Evolutionary conservation across 306 rosid genomes (phyloP), one percentile per base, ranked within the genome.

Genomic region (Mimosa bimucronata): DNA sequence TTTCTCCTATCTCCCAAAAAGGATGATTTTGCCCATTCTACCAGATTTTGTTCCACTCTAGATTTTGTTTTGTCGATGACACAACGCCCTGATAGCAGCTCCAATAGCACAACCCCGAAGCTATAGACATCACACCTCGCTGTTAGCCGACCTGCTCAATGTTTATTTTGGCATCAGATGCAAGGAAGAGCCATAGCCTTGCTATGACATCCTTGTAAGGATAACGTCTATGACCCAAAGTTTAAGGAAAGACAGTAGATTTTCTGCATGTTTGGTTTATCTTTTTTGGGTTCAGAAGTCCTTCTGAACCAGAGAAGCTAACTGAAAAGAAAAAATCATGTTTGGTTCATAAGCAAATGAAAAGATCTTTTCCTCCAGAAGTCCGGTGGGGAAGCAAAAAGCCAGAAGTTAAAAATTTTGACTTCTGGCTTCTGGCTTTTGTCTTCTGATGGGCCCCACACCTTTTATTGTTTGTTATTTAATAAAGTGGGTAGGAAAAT

Each of bases 21-120:
- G 9, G 97, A 97, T 46, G 62, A 21, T 55, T 61, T 89, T 72
- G 96, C 93, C 98, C 98, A 91, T 10, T 91, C 92, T 25, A 95
- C 97, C 52, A 95, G 86, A 80, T 89, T 82, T 79, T 86, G 94
- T 83, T 95, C 98, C 55, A 73, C 64, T 26, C 92, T 94, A 10
- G 85, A 77, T 83, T 76, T 94, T 15, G 90, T 79, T 75, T 76
- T 89, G 69, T 94, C 97, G 5, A 94, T 89, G 2, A 94, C 98
- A 31, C 89, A 85, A 7, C 94, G 84, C 57, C 98, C 98, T 0
- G 97, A 88, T 58, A 95, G 80, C 61, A 95, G 82, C 75, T 95
- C 98, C 74, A 95, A 81, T 26, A 95, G 77, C 78, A 95, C 92
- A n/a, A 95, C 98, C 28, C 98, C 98, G 71, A 92, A 95, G 81